These are phyloP conservation scores for Kregervanrija fluxuum DNA, from an alignment of 805 yeast genomes.

Conservation along the genomic window DNA sequence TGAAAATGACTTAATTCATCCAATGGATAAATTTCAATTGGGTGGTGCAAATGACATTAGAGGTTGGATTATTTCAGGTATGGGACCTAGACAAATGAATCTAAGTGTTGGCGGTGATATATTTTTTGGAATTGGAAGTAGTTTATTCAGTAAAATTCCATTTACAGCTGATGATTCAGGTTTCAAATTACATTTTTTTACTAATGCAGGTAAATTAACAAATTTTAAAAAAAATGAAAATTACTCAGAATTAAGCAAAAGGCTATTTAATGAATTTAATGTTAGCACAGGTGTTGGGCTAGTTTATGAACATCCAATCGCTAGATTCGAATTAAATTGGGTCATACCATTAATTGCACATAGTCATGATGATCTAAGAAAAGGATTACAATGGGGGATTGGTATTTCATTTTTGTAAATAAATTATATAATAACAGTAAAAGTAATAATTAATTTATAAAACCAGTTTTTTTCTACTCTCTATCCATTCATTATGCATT, in stretches of 20 bases:
- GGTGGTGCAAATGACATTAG: conserved; percentile 60
- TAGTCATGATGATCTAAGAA: conserved; percentile 39
- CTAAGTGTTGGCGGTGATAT: conserved; percentile 47
- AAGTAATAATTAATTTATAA: conserved; percentile 8
- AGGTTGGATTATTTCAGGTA: conserved; percentile 42
- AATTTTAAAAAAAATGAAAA: conserved; percentile 13
- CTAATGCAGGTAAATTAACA: conserved; percentile 41
- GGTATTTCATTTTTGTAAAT: conserved; percentile 48
- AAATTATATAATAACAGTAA: background rate
- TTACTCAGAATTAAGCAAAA: conserved; percentile 1
- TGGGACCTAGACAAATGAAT: conserved; percentile 48
- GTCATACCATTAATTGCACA: conserved; percentile 41
- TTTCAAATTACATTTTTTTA: conserved; percentile 41
- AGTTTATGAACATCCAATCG: conserved; percentile 49
- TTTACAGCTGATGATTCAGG: conserved; percentile 33
- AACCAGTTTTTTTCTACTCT: conserved; percentile 20
- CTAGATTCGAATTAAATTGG: conserved; percentile 50
- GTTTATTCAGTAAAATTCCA: conserved; percentile 38
- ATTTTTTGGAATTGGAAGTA: conserved; percentile 39
- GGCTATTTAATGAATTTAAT: conserved; percentile 6
- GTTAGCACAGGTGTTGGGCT: conserved; percentile 42
- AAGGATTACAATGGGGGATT: conserved; percentile 53
- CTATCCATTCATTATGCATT: conserved; percentile 60
- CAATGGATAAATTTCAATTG: conserved; percentile 45
- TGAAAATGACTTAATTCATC: conserved; percentile 20